Evolutionary conservation across 2,329 filamentous ascomycete species (phyloP), one percentile per base, ranked within the genome.

Genomic region (Monilinia fructigena): DNA sequence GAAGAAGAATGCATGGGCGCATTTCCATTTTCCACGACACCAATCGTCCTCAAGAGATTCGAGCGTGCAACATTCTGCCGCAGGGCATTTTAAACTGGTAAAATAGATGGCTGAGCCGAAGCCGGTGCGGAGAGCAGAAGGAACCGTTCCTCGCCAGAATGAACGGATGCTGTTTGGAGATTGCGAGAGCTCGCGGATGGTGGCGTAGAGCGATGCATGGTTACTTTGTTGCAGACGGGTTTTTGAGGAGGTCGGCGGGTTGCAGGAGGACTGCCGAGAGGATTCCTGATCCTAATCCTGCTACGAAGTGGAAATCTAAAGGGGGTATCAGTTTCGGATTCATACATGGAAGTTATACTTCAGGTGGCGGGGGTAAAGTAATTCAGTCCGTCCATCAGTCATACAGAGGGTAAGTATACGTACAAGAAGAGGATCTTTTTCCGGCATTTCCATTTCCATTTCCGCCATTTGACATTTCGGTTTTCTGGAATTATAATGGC

Each of bases 91-190:
- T 68, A 99, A 85, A 55, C 88, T 87, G 53, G 92, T 92, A 77
- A 99, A 98, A 81, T 99, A 99, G 62, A 99, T 85, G 11, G 95
- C 95, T 0, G 91, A 94, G 35, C 95, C 95, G 75, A 96, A 88
- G 67, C 95, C 94, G 1, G 95, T 99, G 67, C 95, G 90, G 56
- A 98, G 84, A n/a, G 93, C 92, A 2, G 92, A 97, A 31, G 95
- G 95, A 0, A 95, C 82, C 4, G 95, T 96, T 65, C 95, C 95
- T 70, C 95, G 88, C 94, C 95, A 99, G 75, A 99, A 86, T 54
- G 87, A 85, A 42, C 86, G 84, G 69, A 96, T 81, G 31, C 81
- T 75, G 68, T 80, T 80, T 4, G 90, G 88, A 12, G 85, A 87
- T 72, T 81, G 80, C 70, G 89, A 84, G 75, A 96, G 92, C 45